These are phyloP conservation scores for Alternaria sp. DNA, from an alignment of 2,329 filamentous ascomycete genomes.

Conservation along the genomic window DNA sequence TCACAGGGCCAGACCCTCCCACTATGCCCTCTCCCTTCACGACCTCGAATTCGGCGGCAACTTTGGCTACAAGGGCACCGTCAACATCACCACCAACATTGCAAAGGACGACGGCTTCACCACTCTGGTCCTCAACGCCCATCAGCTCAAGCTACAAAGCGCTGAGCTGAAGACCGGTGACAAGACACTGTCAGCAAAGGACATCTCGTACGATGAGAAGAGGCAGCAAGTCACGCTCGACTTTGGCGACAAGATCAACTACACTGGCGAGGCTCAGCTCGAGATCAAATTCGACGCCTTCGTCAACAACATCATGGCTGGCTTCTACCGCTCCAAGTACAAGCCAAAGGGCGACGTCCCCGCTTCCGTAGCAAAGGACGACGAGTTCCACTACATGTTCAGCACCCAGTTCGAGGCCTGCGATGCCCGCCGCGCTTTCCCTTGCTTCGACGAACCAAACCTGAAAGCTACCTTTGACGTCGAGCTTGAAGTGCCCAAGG, in stretches of 20 bases:
- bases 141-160: constrained; percentile 79
- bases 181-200: constrained; percentile 66
- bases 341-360: constrained; percentile 77
- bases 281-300: constrained; percentile 78
- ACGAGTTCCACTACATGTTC: constrained; percentile 72
- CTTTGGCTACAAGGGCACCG: constrained; percentile 86
- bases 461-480: constrained; percentile 97
- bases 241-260: constrained; percentile 76
- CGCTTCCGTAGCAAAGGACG: constrained; percentile 77
- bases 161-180: constrained; percentile 69
- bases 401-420: constrained; percentile 98
- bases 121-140: constrained; percentile 82
- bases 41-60: constrained; percentile 75
- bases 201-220: constrained; percentile 81
- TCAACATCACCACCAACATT: constrained; percentile 81
- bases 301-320: constrained; percentile 87
- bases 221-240: constrained; percentile 82
- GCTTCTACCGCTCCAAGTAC: constrained; percentile 94
- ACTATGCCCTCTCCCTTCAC: constrained; percentile 84
- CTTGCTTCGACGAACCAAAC: constrained; percentile 98
- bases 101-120: constrained; percentile 68
- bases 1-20: constrained; percentile 75
- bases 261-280: constrained; percentile 71
- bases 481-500: constrained; percentile 86
- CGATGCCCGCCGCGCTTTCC: constrained; percentile 92